Conservation (phyloP, 2,329 filamentous ascomycete genomes). For the Epichloe sp. region DNA sequence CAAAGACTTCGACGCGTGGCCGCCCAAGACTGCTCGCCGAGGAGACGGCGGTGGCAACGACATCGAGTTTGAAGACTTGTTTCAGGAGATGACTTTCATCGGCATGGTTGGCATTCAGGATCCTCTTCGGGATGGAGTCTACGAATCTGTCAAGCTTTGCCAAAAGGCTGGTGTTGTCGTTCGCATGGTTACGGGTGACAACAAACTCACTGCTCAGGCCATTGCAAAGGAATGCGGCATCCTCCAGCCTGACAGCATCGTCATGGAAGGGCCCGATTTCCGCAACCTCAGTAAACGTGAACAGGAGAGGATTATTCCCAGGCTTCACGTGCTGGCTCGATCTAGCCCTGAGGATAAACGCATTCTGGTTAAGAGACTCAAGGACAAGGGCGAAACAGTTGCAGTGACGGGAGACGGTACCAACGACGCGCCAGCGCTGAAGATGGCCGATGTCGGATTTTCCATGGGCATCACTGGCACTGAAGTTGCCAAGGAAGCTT, state of each 20-base stretch:
- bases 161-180: conserved; percentile 67
- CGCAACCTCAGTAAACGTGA: conserved; percentile 54
- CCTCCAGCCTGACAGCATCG: conserved; percentile 49
- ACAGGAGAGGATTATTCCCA: conserved; percentile 54
- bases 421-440: conserved; percentile 71
- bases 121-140: conserved; percentile 62
- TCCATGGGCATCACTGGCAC: conserved; percentile 78
- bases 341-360: conserved; percentile 70
- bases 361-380: conserved; percentile 56
- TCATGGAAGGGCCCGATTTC: conserved; percentile 70
- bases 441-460: conserved; percentile 71
- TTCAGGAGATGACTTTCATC: conserved; percentile 54
- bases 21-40: conserved; percentile 48
- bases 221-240: conserved; percentile 73
- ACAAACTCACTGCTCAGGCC: conserved; percentile 64
- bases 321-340: conserved; percentile 57
- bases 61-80: conserved; percentile 53
- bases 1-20: conserved; percentile 76
- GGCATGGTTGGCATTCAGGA: conserved; percentile 71
- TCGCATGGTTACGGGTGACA: conserved; percentile 79
- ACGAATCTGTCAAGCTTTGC: conserved; percentile 57
- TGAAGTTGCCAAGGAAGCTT: conserved; percentile 75
- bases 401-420: conserved; percentile 76
- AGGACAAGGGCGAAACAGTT: conserved; percentile 62
- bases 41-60: conserved; percentile 44